Percentiles rank a stretch among this genome's conserved stretches.
Conservation (phyloP, 495 filamentous ascomycete species). For the Penicillium roqueforti region DNA sequence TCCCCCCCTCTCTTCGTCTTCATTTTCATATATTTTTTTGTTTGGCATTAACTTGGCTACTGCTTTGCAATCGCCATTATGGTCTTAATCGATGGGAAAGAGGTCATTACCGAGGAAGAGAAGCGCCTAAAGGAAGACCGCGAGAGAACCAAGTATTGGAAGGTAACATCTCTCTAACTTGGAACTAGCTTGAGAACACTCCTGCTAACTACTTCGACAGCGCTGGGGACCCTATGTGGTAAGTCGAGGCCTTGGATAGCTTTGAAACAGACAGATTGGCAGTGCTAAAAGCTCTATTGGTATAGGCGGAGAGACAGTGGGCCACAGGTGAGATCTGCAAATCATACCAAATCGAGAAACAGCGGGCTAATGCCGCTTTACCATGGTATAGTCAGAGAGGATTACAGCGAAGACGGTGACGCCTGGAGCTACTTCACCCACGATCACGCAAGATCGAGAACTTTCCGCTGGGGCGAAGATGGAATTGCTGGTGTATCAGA, state of each 20-base stretch:
- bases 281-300: not conserved
- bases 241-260: not conserved
- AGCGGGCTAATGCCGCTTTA: constrained; percentile 22
- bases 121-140: constrained; percentile 81
- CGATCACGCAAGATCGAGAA: constrained; percentile 80
- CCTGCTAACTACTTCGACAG: constrained; percentile 31
- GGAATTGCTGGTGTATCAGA: constrained; percentile 96
- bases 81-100: constrained; percentile 82
- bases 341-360: constrained; percentile 3
- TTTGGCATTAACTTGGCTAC: not conserved
- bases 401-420: constrained; percentile 84
- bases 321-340: constrained; percentile 62
- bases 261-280: not conserved
- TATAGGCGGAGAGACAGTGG: constrained; percentile 68
- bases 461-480: constrained; percentile 94
- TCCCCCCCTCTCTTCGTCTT: not conserved
- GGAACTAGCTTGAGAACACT: not conserved
- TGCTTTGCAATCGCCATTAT: constrained; percentile 41
- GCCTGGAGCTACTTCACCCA: constrained; percentile 97
- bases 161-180: not conserved
- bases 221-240: constrained; percentile 68
- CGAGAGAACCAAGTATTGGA: constrained; percentile 52
- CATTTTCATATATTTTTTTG: constrained; percentile 1
- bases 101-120: constrained; percentile 83
- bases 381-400: constrained; percentile 69